Evolutionary conservation across 116 monocot genomes (phyloP), one percentile per base, ranked within the genome.

Genomic region (Papilionanthe hybrid): DNA sequence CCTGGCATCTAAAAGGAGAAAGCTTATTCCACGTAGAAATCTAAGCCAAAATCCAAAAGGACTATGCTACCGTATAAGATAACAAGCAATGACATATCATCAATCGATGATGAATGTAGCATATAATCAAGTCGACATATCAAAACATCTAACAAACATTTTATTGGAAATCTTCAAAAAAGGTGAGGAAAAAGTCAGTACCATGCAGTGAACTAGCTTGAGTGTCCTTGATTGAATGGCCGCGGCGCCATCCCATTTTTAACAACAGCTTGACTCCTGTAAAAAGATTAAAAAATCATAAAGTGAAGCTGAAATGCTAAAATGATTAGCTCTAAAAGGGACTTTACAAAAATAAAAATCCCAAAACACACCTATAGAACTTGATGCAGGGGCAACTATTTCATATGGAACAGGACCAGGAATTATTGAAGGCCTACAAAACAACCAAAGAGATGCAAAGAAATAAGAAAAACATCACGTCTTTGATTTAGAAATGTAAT

Each of bases 171-270:
- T 4, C 37, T 37, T 37, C 9, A 17, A 30, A 63, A 25, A 75
- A 50, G 55, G 20, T 18, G 19, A 74, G 71, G 8, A 75, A 84
- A 74, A 49, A 85, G 10, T 80, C 83, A 86, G 1, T 91, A 97
- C 97, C 90, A 85, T 90, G 81, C 58, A 92, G 84, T 76, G 93
- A 87, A 82, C 85, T 90, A 83, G 84, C 60, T 75, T 74, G 86
- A 43, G 90, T 79, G 17, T 93, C 93, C 78, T 85, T 90, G n/a
- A 98, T 89, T 50, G 98, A 89, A 88, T 84, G 87, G 25, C 98
- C 95, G 75, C 73, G 95, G 9, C 98, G 92, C 98, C 98, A 98
- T 67, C 98, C 98, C 98, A 98, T 98, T 81, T 90, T 94, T 81
- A 88, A 75, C 81, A 98, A 81, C 77, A 98, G 82, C 57, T 91